Base-by-base conservation (phyloP, 139 green algal species). In the Picochlorum sp. region DNA sequence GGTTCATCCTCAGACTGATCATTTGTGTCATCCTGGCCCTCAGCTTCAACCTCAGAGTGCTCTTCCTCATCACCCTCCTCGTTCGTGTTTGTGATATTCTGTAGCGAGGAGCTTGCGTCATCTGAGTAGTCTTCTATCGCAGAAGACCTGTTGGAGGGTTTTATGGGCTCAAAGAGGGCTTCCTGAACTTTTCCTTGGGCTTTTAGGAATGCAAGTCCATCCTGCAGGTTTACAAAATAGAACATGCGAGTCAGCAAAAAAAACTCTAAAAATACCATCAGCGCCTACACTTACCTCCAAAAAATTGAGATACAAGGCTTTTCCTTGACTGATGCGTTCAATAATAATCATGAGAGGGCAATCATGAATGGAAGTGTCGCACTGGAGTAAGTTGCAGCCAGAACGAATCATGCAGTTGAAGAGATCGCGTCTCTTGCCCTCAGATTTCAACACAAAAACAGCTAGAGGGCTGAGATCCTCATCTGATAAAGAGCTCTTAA, bases 351-450 rank as follows among this genome's bases (percentile, higher is more conserved):
- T 26, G 13, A 54, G 47, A 54, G 47, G 47, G 47, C 47, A 54
- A 18, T 54, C 47, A 21, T 54, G 47, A 54, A 54, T 54, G 1
- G 18, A 20, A 20, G 5, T 21, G 13, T 54, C n/a, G 13, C 47
- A 54, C 16, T 54, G 16, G 5, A 54, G 47, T 13, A 54, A 13
- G 47, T 54, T 21, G n/a, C 47, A 54, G 11, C 47, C 47, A 54
- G 47, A 54, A 21, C 47, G 47, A 20, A 54, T 54, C 47, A 54
- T 54, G 18, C 16, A 13, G 18, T 54, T 54, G 47, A 54, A 54
- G 47, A 54, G 16, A 20, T 54, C 47, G 14, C n/a, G 47, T 26
- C n/a, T 20, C n/a, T 54, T 54, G 18, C 47, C 47, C 16, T 54
- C 47, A 54, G 18, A 54, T 54, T 54, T 54, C 10, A 26, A 20